A percentile compares a stretch with the other conserved stretches of the same genome.
These are phyloP conservation scores for Zygotorulaspora mrakii DNA, from an alignment of 1,139 yeast genomes.

Conservation along the genomic window DNA sequence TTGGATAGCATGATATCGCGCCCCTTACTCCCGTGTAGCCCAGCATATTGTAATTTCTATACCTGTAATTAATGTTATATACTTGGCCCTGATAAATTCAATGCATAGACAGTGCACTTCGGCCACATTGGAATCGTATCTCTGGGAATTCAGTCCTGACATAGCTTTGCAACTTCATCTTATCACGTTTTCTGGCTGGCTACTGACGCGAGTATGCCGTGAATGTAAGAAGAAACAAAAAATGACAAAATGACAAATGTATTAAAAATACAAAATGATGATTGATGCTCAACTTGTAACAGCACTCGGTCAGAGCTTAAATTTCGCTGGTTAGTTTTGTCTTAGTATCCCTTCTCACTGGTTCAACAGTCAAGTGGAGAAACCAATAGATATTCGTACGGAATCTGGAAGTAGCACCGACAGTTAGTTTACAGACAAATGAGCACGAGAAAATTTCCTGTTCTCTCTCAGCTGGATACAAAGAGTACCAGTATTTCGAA, in stretches of 20 bases:
- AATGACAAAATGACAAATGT: slow-evolving; percentile 1
- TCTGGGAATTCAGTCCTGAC: not conserved
- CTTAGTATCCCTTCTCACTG: too few species aligned
- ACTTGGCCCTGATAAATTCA: too few species aligned
- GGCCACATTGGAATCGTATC: too few species aligned
- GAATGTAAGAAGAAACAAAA: not conserved
- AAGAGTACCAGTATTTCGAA: slow-evolving; percentile 6
- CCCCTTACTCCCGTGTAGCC: too few species aligned
- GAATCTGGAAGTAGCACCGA: not conserved
- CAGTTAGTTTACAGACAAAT: slow-evolving; percentile 1
- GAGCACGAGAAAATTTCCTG: slow-evolving; percentile 10
- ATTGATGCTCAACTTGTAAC: not conserved
- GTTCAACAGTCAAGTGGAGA: too few species aligned
- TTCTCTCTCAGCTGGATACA: slow-evolving; percentile 17
- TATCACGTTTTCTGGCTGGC: slow-evolving; percentile 1
- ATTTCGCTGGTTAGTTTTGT: too few species aligned
- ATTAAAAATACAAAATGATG: not conserved
- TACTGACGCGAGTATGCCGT: not conserved
- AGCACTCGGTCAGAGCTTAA: too few species aligned
- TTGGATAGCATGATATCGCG: too few species aligned
- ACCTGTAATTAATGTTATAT: too few species aligned
- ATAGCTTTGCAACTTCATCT: not conserved
- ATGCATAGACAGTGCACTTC: too few species aligned
- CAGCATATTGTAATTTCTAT: too few species aligned
- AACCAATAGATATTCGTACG: too few species aligned